phyloP scores from a whole-genome alignment of 1,284 basidiomycete species.

The Trichosporon inkin region DNA sequence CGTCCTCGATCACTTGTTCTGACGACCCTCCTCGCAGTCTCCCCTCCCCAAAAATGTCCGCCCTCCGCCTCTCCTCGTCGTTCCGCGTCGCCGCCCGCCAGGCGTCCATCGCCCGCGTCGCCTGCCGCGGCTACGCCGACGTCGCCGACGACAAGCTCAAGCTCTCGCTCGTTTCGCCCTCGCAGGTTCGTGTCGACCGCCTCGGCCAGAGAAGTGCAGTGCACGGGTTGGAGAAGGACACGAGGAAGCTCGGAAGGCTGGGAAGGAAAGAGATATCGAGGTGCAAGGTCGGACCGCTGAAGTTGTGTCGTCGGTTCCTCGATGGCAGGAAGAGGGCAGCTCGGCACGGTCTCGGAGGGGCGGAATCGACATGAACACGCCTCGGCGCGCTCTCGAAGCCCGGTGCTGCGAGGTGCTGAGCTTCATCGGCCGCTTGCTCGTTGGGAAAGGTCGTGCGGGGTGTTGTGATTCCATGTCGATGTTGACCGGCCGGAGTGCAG shows the following conservation, averaged over 20 bases:
- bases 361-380: not conserved
- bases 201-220: slow-evolving; percentile 1
- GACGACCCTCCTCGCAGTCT: slow-evolving; percentile 6
- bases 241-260: not conserved
- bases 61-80: slow-evolving; percentile 42
- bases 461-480: not conserved
- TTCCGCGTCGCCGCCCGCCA: slow-evolving; percentile 45
- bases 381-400: no score
- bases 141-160: slow-evolving; percentile 59
- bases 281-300: not conserved
- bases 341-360: not conserved
- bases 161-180: slow-evolving; percentile 85
- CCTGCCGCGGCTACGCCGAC: slow-evolving; percentile 82
- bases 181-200: slow-evolving; percentile 65
- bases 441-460: not conserved
- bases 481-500: not conserved
- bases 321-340: not conserved
- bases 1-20: slow-evolving; percentile 7
- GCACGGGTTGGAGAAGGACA: not conserved
- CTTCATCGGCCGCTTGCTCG: not conserved
- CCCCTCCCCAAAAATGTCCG: slow-evolving; percentile 41
- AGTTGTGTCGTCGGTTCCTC: not conserved
- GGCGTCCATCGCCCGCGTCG: slow-evolving; percentile 46
- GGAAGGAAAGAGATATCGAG: not conserved
- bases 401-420: not conserved